Conservation (phyloP, 345 rosid species). For the Eucalyptus brandiana region DNA sequence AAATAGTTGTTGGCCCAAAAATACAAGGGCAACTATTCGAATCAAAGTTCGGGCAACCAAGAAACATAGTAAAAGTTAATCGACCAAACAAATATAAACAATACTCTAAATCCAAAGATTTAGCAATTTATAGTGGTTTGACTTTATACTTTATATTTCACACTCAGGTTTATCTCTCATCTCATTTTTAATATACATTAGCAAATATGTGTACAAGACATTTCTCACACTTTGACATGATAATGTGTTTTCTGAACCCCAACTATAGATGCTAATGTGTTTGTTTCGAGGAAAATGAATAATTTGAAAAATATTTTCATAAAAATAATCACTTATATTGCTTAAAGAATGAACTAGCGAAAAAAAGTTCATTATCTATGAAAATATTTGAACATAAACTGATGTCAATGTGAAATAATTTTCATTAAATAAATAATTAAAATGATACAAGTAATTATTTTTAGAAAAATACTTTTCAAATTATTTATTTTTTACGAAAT, state of each 20-base stretch:
- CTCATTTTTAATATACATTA: background rate
- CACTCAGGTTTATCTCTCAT: background rate
- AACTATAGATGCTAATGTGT: accelerated
- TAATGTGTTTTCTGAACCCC: background rate
- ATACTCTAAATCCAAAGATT: background rate
- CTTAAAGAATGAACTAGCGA: accelerated
- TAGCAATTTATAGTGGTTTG: background rate
- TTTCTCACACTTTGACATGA: background rate
- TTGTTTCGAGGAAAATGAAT: too few relatives aligned
- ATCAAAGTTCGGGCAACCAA: background rate
- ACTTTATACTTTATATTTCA: background rate
- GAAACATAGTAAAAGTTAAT: background rate
- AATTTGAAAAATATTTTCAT: too few relatives aligned
- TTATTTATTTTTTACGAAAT: too few relatives aligned
- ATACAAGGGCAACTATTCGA: background rate
- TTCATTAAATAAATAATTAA: too few relatives aligned
- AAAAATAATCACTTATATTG: too few relatives aligned
- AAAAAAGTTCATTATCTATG: too few relatives aligned
- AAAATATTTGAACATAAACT: background rate
- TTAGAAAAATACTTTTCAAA: too few relatives aligned
- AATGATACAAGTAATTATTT: background rate
- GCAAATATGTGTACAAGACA: background rate
- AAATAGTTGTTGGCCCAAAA: background rate
- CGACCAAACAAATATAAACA: background rate
- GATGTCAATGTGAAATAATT: too few relatives aligned